Base-by-base conservation (phyloP, 2,329 filamentous ascomycete genomes). In the Huntiella savannae region DNA sequence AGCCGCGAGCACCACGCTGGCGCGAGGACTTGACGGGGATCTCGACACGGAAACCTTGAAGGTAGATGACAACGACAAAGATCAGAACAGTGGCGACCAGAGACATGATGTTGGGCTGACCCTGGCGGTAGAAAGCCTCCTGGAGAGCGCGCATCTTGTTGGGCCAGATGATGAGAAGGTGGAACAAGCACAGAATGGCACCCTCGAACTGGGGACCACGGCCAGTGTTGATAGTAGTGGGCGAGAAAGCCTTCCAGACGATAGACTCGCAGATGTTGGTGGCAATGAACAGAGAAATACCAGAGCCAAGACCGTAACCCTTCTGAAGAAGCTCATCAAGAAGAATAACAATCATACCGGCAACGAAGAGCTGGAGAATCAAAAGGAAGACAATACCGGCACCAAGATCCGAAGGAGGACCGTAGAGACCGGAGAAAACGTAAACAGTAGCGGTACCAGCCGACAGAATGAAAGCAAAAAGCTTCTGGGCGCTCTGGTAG, bases 181-280 rank as follows among this genome's bases (percentile, higher is more conserved):
- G 91, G 73, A 98, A 91, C 55, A 98, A 79, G 53, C 88, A 88
- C 62, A 96, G 93, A 61, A 96, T 86, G 53, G 91, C 91, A 63
- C 88, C 91, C 73, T 98, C 91, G 59, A 96, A 98, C 69, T 98
- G 91, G 58, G 92, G 92, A 51, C 91, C 91, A 75, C 91, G 86
- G 56, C 91, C 91, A 54, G 92, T 98, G 76, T 98, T 98, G 71
- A 96, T 92, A 61, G 91, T 96, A 51, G 87, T 96, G 48, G 92
- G 92, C 45, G 88, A 96, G 74, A 98, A 96, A 45, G 92, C 91
- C 75, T 95, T 95, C 91, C 91, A 98, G 70, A 98, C 82, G 65
- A 98, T 98, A 49, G 88, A 95, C 73, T 98, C 91, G 83, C 91
- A 98, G 60, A 98, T 96, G 76, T 96, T 96, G 71, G 91, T 98